These are phyloP conservation scores for Huntiella decipiens DNA, from an alignment of 2,329 filamentous ascomycete species.

Conservation along the genomic window DNA sequence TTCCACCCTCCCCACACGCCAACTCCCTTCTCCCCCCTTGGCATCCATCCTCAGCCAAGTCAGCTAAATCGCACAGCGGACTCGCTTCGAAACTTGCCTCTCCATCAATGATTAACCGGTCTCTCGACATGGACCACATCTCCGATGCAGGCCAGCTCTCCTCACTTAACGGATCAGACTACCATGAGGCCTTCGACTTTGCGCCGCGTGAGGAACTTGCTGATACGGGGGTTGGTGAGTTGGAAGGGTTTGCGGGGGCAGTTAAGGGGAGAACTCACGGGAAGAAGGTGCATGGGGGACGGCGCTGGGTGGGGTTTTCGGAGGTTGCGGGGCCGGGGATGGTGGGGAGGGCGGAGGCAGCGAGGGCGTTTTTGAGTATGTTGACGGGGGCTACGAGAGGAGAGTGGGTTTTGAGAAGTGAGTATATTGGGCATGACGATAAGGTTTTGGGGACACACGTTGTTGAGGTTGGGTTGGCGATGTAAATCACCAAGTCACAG, in stretches of 20 bases:
- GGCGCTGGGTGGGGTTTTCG: constrained; percentile 39
- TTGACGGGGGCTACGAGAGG: constrained; percentile 51
- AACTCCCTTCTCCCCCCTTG: constrained; percentile 33
- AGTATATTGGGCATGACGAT: constrained; percentile 16
- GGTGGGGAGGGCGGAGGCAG: constrained; percentile 41
- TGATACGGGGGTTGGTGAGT: background rate
- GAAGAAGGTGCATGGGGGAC: background rate
- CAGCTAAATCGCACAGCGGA: constrained; percentile 16
- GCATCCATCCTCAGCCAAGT: constrained; percentile 31
- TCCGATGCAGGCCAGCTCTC: too few species aligned
- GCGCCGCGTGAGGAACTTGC: background rate
- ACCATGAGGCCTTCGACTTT: too few species aligned
- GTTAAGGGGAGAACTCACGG: background rate
- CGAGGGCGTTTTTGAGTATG: constrained; percentile 59
- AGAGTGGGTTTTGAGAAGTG: constrained; percentile 33
- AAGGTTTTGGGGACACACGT: constrained; percentile 6
- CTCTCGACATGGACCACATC: constrained; percentile 8
- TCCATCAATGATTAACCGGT: background rate
- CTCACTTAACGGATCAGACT: too few species aligned
- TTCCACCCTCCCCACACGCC: constrained; percentile 47
- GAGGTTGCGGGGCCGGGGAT: constrained; percentile 41
- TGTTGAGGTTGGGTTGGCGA: constrained; percentile 7
- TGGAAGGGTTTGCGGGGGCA: constrained; percentile 1
- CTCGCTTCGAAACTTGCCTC: constrained; percentile 14
- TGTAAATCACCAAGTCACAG: background rate